phyloP scores from a whole-genome alignment of 371 early-diverging fungal genomes.

The Mucor irregularis region DNA sequence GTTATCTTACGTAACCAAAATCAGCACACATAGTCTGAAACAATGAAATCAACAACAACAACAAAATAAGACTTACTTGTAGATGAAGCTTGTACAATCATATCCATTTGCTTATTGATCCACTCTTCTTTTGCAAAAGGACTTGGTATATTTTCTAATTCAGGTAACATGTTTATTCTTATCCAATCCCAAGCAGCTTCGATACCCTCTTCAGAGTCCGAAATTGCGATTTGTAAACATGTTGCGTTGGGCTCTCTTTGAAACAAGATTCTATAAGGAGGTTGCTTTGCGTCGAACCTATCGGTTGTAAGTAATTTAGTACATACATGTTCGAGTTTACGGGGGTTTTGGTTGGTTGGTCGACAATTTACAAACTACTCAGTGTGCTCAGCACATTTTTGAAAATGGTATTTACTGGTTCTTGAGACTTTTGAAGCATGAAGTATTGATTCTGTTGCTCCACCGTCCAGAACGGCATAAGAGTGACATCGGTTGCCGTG shows the following conservation, averaged over 20 bases:
- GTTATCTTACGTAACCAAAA: constrained; percentile 36
- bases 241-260: constrained; percentile 49
- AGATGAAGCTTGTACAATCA: constrained; percentile 66
- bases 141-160: constrained; percentile 71
- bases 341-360: constrained; percentile 4
- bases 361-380: constrained; percentile 69
- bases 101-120: constrained; percentile 85
- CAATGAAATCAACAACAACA: neutral
- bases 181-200: constrained; percentile 89
- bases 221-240: constrained; percentile 65
- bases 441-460: constrained; percentile 63
- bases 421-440: constrained; percentile 69
- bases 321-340: neutral
- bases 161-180: constrained; percentile 66
- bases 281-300: constrained; percentile 85
- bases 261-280: constrained; percentile 86
- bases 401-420: constrained; percentile 48
- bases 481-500: constrained; percentile 34
- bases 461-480: constrained; percentile 61
- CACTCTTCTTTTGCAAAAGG: constrained; percentile 76
- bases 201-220: constrained; percentile 76
- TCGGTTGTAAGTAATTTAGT: too few relatives aligned
- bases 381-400: constrained; percentile 74
- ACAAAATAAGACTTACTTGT: too few relatives aligned
- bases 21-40: neutral